Conservation (phyloP, 768 basidiomycete species). For the Suillus decipiens region DNA sequence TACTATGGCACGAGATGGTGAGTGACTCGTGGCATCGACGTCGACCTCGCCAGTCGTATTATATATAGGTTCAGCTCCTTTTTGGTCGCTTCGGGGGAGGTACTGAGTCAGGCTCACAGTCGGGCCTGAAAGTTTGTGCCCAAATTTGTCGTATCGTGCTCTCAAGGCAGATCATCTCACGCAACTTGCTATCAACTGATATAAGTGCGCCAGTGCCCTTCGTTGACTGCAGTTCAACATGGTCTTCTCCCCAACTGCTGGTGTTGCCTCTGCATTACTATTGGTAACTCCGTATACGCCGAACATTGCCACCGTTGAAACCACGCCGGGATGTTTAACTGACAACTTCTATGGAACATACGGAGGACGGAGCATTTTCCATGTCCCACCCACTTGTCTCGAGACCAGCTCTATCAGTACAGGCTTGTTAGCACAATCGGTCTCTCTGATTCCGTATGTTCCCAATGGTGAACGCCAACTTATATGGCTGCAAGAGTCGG, state of each 20-base stretch:
- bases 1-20: neutral
- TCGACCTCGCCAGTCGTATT: neutral
- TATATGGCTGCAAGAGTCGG: conserved; percentile 62
- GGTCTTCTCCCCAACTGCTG: conserved; percentile 2
- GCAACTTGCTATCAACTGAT: neutral
- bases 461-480: conserved; percentile 40
- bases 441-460: conserved; percentile 29
- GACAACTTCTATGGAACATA: conserved; percentile 58
- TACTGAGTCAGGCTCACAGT: neutral
- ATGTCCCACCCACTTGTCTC: conserved; percentile 44
- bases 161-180: conserved; percentile 1
- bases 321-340: conserved; percentile 44
- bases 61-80: neutral
- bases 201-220: neutral
- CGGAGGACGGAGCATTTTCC: conserved; percentile 53
- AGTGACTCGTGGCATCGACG: neutral
- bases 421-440: conserved; percentile 22
- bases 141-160: neutral
- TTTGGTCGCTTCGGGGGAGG: neutral
- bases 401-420: conserved; percentile 12
- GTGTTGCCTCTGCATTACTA: conserved; percentile 11
- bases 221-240: neutral
- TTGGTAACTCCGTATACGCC: conserved; percentile 24
- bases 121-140: neutral
- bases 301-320: conserved; percentile 15